Percentiles rank a stretch among this genome's conserved stretches.
These are phyloP conservation scores for Hypoxylon sp. DNA, from an alignment of 2,329 filamentous ascomycete genomes.

Conservation along the genomic window DNA sequence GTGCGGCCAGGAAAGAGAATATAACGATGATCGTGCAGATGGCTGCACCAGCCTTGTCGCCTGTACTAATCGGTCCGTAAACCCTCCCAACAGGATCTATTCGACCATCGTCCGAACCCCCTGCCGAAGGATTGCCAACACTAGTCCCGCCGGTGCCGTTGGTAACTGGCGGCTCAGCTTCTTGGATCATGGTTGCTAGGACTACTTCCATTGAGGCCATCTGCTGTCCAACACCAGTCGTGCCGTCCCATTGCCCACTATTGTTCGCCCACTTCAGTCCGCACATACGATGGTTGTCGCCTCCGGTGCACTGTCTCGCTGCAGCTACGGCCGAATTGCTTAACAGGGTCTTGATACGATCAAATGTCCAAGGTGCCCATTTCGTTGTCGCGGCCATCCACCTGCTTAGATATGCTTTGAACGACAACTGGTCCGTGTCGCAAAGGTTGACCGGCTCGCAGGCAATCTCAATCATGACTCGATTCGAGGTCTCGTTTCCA, in stretches of 20 bases:
- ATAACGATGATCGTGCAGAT: conserved; percentile 72
- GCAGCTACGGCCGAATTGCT: conserved; percentile 69
- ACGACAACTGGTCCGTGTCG: conserved; percentile 72
- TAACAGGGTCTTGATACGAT: conserved; percentile 66
- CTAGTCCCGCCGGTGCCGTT: conserved; percentile 64
- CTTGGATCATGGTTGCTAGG: conserved; percentile 69
- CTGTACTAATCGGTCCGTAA: conserved; percentile 62
- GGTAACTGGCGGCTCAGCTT: conserved; percentile 57
- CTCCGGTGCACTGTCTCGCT: conserved; percentile 69
- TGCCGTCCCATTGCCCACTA: conserved; percentile 67
- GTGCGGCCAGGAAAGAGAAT: conserved; percentile 65
- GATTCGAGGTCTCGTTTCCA: conserved; percentile 59
- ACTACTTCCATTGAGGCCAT: conserved; percentile 77
- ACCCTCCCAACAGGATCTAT: conserved; percentile 47
- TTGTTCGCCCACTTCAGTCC: conserved; percentile 70
- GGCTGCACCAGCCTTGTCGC: conserved; percentile 76
- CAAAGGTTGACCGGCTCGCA: conserved; percentile 74
- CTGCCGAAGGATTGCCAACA: conserved; percentile 60
- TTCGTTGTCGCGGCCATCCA: conserved; percentile 74
- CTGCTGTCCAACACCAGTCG: conserved; percentile 75
- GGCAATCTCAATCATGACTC: conserved; percentile 73
- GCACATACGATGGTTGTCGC: conserved; percentile 69
- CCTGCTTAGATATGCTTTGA: conserved; percentile 73
- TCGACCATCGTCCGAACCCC: conserved; percentile 62
- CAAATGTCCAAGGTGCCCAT: conserved; percentile 71